phyloP scores from a whole-genome alignment of 2,329 filamentous ascomycete species.

The Claviceps arundinis region DNA sequence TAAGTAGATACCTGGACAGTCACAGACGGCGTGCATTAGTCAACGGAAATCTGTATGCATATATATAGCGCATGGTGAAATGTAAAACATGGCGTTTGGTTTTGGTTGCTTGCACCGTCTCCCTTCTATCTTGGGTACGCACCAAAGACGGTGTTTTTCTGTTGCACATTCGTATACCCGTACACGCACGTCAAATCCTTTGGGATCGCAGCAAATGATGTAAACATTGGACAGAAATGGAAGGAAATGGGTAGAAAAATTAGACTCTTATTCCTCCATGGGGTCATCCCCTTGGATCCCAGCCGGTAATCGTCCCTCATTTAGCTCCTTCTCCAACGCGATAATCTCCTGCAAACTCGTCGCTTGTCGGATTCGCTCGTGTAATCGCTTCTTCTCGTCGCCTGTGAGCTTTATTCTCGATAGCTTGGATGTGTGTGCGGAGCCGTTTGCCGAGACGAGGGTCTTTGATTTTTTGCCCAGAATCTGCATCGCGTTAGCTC shows the following conservation, averaged over 20 bases:
- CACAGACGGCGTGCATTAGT: too few relatives aligned
- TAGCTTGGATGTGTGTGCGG: constrained; percentile 42
- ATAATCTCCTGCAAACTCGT: constrained; percentile 85
- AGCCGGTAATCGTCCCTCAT: constrained; percentile 72
- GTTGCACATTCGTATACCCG: too few relatives aligned
- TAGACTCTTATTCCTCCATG: constrained; percentile 44
- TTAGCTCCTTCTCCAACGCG: constrained; percentile 77
- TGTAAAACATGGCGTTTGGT: too few relatives aligned
- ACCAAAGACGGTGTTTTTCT: too few relatives aligned
- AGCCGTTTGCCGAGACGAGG: constrained; percentile 38
- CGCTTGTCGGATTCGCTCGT: constrained; percentile 78
- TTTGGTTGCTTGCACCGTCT: too few relatives aligned
- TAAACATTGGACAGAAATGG: background rate
- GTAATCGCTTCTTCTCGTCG: constrained; percentile 71
- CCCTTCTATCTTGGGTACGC: too few relatives aligned
- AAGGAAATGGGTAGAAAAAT: background rate
- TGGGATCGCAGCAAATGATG: too few relatives aligned
- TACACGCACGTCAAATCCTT: too few relatives aligned
- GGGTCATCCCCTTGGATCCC: constrained; percentile 39
- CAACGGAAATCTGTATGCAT: too few relatives aligned
- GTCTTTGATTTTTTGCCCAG: constrained; percentile 71
- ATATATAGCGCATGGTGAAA: too few relatives aligned
- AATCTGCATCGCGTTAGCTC: constrained; percentile 38
- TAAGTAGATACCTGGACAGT: too few relatives aligned
- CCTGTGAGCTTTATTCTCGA: constrained; percentile 77